A percentile compares a stretch with the other conserved stretches of the same genome.
These are phyloP conservation scores for Rhynchospora tenuis DNA, from an alignment of 176 grass and related monocot species.

Conservation along the genomic window DNA sequence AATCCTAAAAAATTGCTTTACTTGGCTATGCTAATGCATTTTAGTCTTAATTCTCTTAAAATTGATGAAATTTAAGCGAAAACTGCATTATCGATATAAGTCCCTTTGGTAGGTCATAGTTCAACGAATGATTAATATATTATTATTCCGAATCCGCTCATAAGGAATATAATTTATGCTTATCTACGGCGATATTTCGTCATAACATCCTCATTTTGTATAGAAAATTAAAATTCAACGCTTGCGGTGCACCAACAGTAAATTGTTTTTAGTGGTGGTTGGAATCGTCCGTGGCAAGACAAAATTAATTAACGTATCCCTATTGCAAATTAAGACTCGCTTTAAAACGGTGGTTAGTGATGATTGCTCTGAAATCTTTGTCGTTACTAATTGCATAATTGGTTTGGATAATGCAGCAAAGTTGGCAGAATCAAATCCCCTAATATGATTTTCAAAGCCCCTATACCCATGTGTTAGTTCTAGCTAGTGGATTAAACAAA, in stretches of 20 bases:
- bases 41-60: no score
- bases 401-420: constrained; percentile 17
- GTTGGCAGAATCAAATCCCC: not conserved
- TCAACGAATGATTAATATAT: no score
- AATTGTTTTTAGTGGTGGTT: not conserved
- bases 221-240: not conserved
- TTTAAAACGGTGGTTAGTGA: constrained; percentile 4
- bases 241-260: not conserved
- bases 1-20: no score
- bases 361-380: constrained; percentile 13
- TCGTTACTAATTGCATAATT: constrained; percentile 19
- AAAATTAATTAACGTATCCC: not conserved
- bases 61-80: no score
- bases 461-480: constrained; percentile 23
- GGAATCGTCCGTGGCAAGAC: not conserved
- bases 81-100: no score
- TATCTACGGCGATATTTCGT: not conserved
- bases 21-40: no score
- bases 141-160: no score
- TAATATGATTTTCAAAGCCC: not conserved
- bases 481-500: not conserved
- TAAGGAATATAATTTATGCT: not conserved
- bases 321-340: not conserved
- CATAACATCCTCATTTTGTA: not conserved
- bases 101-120: no score